Evolutionary conservation across 495 filamentous ascomycete species (phyloP).

Genomic region (Aspergillus olivimuriae): DNA sequence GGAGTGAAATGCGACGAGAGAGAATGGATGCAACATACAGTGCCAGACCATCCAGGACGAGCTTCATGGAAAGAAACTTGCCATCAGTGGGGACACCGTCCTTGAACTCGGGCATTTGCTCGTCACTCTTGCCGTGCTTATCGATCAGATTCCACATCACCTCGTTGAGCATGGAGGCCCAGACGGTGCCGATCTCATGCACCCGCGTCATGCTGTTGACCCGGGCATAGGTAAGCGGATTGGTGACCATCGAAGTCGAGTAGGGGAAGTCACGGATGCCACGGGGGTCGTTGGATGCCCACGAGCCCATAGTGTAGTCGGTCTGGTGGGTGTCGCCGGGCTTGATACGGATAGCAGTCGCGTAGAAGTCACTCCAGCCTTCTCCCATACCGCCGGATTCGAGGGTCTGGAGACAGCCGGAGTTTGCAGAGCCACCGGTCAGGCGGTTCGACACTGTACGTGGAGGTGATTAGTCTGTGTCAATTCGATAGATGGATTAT

Average conservation of each 20-base stretch:
- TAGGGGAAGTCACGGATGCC: slow-evolving; percentile 47
- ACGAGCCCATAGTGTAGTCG: slow-evolving; percentile 38
- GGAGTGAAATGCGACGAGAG: background rate
- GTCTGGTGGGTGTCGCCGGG: slow-evolving; percentile 36
- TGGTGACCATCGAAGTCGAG: slow-evolving; percentile 38
- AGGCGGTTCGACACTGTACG: slow-evolving; percentile 41
- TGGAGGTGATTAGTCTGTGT: background rate
- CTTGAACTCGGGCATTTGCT: slow-evolving; percentile 7
- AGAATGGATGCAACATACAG: slow-evolving; percentile 21
- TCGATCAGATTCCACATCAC: slow-evolving; percentile 32
- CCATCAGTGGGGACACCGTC: slow-evolving; percentile 29
- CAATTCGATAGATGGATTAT: background rate
- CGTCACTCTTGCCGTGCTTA: slow-evolving; percentile 35
- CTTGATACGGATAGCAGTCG: slow-evolving; percentile 45
- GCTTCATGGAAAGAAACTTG: slow-evolving; percentile 44
- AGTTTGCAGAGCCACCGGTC: slow-evolving; percentile 47
- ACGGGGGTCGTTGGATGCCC: slow-evolving; percentile 27
- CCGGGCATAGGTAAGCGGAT: slow-evolving; percentile 38
- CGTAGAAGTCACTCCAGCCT: slow-evolving; percentile 50
- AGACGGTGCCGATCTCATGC: slow-evolving; percentile 44
- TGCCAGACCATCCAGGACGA: slow-evolving; percentile 47
- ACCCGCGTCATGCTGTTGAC: slow-evolving; percentile 4
- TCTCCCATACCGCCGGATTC: slow-evolving; percentile 51
- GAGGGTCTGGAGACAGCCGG: slow-evolving; percentile 34
- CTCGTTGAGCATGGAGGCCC: slow-evolving; percentile 47